phyloP scores from a whole-genome alignment of 805 yeast species.

The Naumovozyma castellii region DNA sequence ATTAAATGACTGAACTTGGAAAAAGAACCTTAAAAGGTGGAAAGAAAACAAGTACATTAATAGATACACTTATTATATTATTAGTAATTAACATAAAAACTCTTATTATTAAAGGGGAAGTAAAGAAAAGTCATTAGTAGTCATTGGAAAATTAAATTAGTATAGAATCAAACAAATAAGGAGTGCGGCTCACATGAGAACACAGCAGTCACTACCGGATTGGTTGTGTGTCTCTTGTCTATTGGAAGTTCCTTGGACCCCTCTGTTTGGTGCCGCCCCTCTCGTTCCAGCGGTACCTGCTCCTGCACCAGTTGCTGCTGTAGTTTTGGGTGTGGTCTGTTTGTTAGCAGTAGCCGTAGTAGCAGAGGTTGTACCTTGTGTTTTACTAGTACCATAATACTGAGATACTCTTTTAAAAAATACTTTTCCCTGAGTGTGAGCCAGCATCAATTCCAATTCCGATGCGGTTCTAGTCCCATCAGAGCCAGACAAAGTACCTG shows the following conservation, averaged over 20 bases:
- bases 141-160: background rate
- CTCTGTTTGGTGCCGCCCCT: background rate
- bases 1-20: background rate
- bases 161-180: background rate
- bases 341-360: constrained; percentile 4
- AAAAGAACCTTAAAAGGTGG: background rate
- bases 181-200: background rate
- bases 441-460: constrained; percentile 54
- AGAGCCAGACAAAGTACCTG: constrained; percentile 66
- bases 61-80: too few relatives aligned
- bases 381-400: constrained; percentile 11
- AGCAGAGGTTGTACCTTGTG: constrained; percentile 1
- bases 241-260: background rate
- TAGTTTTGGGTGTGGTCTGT: background rate
- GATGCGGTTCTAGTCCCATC: constrained; percentile 69
- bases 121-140: background rate
- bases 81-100: too few relatives aligned
- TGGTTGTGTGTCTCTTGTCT: background rate
- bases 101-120: too few relatives aligned
- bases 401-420: constrained; percentile 43
- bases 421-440: constrained; percentile 54
- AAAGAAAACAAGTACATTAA: too few relatives aligned
- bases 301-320: background rate
- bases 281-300: background rate
- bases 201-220: background rate